A percentile compares a stretch with the other conserved stretches of the same genome.
phyloP scores from a whole-genome alignment of 2,329 filamentous ascomycete genomes.

The Xylariales sp. region DNA sequence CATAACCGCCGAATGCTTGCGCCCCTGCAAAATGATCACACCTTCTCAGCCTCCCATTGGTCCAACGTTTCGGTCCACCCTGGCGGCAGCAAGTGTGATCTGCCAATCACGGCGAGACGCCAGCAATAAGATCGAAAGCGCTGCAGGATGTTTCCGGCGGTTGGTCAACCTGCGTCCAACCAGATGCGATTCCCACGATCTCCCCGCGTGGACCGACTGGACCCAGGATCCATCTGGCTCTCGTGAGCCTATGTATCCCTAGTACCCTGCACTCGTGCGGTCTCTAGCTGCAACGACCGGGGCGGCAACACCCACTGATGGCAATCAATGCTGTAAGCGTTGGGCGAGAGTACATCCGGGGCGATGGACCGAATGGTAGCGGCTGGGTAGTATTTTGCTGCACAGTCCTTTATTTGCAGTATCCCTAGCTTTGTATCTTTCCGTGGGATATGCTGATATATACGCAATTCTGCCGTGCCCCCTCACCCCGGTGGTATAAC shows the following conservation, averaged over 20 bases:
- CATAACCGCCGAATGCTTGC: constrained; percentile 40
- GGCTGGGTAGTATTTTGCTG: neutral
- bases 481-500: constrained; percentile 18
- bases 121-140: constrained; percentile 18
- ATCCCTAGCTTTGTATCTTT: too few relatives aligned
- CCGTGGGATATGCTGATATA: too few relatives aligned
- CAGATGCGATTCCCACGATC: constrained; percentile 16
- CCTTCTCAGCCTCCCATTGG: constrained; percentile 32
- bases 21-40: constrained; percentile 37
- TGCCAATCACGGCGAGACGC: constrained; percentile 29
- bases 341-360: constrained; percentile 11
- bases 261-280: constrained; percentile 14
- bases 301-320: constrained; percentile 17
- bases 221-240: constrained; percentile 15
- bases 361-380: constrained; percentile 7
- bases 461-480: too few relatives aligned
- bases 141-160: constrained; percentile 19
- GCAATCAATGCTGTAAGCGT: constrained; percentile 8
- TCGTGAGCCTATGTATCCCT: constrained; percentile 19
- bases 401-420: constrained; percentile 3
- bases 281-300: constrained; percentile 18
- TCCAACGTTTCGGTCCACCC: constrained; percentile 13
- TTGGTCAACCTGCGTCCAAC: constrained; percentile 20
- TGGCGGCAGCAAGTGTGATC: constrained; percentile 16
- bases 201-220: constrained; percentile 18